Conservation (phyloP, 768 basidiomycete genomes). For the Leccinum arenicola region DNA sequence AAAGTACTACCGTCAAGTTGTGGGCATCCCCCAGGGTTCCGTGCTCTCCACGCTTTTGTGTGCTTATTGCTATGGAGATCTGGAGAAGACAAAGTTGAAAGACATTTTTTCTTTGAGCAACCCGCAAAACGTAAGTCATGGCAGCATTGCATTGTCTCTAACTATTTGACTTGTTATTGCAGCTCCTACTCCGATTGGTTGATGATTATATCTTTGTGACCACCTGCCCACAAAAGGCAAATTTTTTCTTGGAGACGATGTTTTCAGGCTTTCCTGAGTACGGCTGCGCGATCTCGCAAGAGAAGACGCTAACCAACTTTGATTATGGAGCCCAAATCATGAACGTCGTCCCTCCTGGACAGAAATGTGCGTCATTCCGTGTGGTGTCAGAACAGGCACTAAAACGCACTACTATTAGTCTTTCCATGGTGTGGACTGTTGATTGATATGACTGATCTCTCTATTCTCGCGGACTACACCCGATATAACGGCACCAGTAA, state of each 20-base stretch:
- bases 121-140: slow-evolving; percentile 54
- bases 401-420: too few relatives aligned
- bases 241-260: slow-evolving; percentile 74
- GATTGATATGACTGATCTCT: too few relatives aligned
- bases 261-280: slow-evolving; percentile 86
- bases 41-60: slow-evolving; percentile 91
- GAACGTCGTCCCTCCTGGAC: too few relatives aligned
- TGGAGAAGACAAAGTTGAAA: slow-evolving; percentile 58
- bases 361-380: too few relatives aligned
- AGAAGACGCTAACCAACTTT: too few relatives aligned
- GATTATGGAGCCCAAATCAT: too few relatives aligned
- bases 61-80: slow-evolving; percentile 90
- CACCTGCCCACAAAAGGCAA: slow-evolving; percentile 57
- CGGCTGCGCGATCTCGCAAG: too few relatives aligned
- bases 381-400: too few relatives aligned
- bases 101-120: slow-evolving; percentile 50
- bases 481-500: too few relatives aligned
- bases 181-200: slow-evolving; percentile 86
- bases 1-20: slow-evolving; percentile 77
- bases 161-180: background rate
- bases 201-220: slow-evolving; percentile 95
- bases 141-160: background rate
- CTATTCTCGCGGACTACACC: too few relatives aligned
- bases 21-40: slow-evolving; percentile 97
- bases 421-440: too few relatives aligned